phyloP scores from a whole-genome alignment of 106 monocot genomes.

The Agapanthus africanus region DNA sequence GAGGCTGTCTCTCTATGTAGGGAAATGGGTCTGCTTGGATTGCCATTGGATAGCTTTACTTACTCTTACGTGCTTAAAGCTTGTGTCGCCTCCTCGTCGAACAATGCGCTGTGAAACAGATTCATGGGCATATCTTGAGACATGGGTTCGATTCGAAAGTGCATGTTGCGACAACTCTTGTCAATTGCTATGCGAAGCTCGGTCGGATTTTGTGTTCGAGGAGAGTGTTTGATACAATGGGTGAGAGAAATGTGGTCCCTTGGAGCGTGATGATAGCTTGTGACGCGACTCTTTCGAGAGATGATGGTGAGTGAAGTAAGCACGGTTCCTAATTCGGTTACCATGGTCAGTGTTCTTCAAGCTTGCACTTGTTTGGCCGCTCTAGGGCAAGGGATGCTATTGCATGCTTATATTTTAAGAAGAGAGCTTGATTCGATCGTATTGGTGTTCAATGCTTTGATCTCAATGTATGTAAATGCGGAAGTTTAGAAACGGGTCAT shows the following conservation, averaged over 20 bases:
- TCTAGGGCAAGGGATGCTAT: constrained; percentile 42
- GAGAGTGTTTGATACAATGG: constrained; percentile 56
- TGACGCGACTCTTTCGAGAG: constrained; percentile 48
- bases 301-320: constrained; percentile 38
- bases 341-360: constrained; percentile 68
- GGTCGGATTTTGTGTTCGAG: constrained; percentile 27
- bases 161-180: constrained; percentile 66
- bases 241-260: constrained; percentile 55
- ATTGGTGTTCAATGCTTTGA: constrained; percentile 53
- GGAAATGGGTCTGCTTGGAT: constrained; percentile 37
- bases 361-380: constrained; percentile 71
- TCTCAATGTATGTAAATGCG: constrained; percentile 68
- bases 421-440: constrained; percentile 39
- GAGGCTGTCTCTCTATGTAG: constrained; percentile 38
- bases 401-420: constrained; percentile 65
- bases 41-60: constrained; percentile 53
- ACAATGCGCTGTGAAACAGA: constrained; percentile 17
- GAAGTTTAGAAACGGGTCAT: constrained; percentile 27
- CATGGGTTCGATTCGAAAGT: constrained; percentile 29
- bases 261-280: constrained; percentile 91
- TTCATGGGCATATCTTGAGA: constrained; percentile 47
- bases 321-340: constrained; percentile 57
- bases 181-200: constrained; percentile 76
- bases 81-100: constrained; percentile 38
- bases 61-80: constrained; percentile 70